These are phyloP conservation scores for Corymbia calophylla DNA, from an alignment of 441 rosid species.

Conservation along the genomic window DNA sequence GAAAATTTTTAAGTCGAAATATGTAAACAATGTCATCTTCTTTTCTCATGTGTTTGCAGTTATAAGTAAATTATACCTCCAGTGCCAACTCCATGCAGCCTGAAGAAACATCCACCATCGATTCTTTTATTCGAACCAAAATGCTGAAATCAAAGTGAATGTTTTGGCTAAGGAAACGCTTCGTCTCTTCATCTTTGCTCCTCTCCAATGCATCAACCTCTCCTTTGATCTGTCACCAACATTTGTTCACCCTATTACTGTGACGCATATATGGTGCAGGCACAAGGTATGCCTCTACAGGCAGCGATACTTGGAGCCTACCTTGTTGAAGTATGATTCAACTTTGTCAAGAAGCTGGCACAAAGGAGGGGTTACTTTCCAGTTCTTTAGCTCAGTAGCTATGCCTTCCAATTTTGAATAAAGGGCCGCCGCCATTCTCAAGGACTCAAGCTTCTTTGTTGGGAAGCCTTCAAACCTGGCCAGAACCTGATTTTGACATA, in stretches of 20 bases:
- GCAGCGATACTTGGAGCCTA: neutral
- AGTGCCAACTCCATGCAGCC: conserved; percentile 35
- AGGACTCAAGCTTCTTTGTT: conserved; percentile 3
- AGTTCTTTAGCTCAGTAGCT: neutral
- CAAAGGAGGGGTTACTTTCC: conserved; percentile 25
- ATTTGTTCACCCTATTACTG: neutral
- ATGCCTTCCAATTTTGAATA: neutral
- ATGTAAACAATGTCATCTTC: neutral
- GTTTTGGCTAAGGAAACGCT: conserved; percentile 16
- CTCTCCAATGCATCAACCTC: conserved; percentile 28
- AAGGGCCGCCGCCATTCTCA: neutral
- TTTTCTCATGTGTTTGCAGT: neutral
- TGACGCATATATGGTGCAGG: neutral
- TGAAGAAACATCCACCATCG: conserved; percentile 36
- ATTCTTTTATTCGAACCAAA: conserved; percentile 21
- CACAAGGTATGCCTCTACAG: neutral
- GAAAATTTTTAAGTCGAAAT: neutral
- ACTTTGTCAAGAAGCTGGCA: conserved; percentile 19
- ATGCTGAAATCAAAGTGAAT: conserved; percentile 26
- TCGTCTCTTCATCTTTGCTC: conserved; percentile 23
- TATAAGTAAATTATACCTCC: neutral
- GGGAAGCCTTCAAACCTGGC: conserved; percentile 10
- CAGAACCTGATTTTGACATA: neutral
- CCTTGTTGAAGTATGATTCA: conserved; percentile 34
- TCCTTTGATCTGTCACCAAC: conserved; percentile 16